Evolutionary conservation across 768 basidiomycete species (phyloP).

Genomic region (Kwoniella bestiolae): DNA sequence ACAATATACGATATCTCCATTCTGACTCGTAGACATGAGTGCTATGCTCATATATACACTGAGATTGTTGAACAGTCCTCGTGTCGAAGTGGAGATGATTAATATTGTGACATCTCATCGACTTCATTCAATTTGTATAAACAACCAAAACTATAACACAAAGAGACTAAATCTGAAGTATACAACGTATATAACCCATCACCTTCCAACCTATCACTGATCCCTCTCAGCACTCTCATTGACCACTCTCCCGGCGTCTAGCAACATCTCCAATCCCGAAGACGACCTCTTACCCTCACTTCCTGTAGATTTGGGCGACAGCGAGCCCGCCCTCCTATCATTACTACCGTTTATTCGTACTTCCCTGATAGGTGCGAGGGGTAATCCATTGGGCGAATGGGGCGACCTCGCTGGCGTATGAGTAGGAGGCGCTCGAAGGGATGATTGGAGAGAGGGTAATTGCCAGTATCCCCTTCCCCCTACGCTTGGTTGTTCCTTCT

Average conservation of each 20-base stretch:
- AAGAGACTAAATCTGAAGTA: not conserved
- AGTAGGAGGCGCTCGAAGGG: slow-evolving; percentile 5
- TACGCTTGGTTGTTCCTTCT: not conserved
- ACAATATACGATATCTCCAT: too few relatives aligned
- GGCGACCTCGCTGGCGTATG: slow-evolving; percentile 13
- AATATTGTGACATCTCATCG: too few relatives aligned
- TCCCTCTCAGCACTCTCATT: slow-evolving; percentile 23
- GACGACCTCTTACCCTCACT: slow-evolving; percentile 14
- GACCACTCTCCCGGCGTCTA: slow-evolving; percentile 22
- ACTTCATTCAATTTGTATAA: not conserved
- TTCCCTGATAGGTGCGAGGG: slow-evolving; percentile 14
- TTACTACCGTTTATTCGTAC: slow-evolving; percentile 9
- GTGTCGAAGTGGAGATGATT: too few relatives aligned
- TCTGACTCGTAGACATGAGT: too few relatives aligned
- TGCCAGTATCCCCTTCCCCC: slow-evolving; percentile 24
- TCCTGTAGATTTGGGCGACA: slow-evolving; percentile 12
- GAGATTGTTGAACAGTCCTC: too few relatives aligned
- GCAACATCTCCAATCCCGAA: slow-evolving; percentile 25
- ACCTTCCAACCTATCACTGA: not conserved
- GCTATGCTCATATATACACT: too few relatives aligned
- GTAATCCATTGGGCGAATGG: slow-evolving; percentile 4
- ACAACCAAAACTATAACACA: not conserved
- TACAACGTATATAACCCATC: not conserved
- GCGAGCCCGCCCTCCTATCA: not conserved
- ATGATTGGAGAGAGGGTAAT: slow-evolving; percentile 21